phyloP scores from a whole-genome alignment of 306 rosid genomes.

The Argentina anserina region DNA sequence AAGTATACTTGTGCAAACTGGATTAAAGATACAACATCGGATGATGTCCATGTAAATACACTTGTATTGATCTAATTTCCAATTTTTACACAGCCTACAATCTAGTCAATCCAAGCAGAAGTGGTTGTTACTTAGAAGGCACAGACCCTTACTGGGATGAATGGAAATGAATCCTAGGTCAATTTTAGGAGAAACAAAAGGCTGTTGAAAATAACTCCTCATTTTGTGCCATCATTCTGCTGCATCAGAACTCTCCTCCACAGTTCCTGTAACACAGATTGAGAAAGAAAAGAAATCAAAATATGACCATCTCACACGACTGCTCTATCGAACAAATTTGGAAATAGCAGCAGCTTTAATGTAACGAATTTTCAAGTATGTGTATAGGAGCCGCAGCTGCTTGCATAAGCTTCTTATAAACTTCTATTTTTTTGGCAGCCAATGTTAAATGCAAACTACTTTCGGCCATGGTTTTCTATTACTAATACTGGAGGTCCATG shows the following conservation, averaged over 20 bases:
- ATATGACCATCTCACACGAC: not conserved
- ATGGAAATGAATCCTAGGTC: conserved; percentile 12
- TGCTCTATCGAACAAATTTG: not conserved
- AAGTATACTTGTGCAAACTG: not conserved
- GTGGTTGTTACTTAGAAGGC: conserved; percentile 19
- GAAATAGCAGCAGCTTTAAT: not conserved
- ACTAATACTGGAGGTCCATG: not conserved
- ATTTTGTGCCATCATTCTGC: conserved; percentile 25
- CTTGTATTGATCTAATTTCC: conserved; percentile 21
- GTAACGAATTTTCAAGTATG: not conserved
- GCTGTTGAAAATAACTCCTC: conserved; percentile 7
- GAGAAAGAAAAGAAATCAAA: not conserved
- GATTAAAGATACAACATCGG: not conserved
- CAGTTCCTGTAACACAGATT: conserved; percentile 47
- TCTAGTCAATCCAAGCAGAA: not conserved
- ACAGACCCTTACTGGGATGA: conserved; percentile 19
- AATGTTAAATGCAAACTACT: not conserved
- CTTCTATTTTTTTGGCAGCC: not conserved
- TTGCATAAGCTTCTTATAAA: not conserved
- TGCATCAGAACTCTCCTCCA: conserved; percentile 33
- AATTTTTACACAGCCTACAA: conserved; percentile 32
- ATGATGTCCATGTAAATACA: conserved; percentile 35
- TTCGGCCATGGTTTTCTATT: not conserved
- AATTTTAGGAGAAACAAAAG: not conserved
- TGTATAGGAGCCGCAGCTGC: not conserved